Conservation (phyloP, 345 rosid species). For the Brassica incana region DNA sequence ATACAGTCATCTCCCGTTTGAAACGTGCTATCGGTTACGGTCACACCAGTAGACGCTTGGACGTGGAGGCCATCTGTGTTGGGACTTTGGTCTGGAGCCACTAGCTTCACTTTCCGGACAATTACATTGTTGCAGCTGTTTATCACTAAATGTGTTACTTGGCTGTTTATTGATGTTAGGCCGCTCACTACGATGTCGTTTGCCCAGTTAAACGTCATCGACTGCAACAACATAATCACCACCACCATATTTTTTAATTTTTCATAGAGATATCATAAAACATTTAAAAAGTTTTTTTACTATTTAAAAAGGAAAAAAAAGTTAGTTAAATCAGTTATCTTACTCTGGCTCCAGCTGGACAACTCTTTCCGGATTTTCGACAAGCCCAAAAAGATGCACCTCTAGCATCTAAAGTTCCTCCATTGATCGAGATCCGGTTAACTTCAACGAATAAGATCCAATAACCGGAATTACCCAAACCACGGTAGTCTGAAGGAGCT, state of each 20-base stretch:
- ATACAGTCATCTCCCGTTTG: neutral
- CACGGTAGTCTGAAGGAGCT: conserved; percentile 56
- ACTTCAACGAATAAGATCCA: conserved; percentile 59
- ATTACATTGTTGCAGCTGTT: conserved; percentile 45
- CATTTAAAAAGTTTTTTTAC: neutral
- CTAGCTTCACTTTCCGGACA: conserved; percentile 41
- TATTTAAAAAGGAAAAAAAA: neutral
- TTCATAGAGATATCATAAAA: neutral
- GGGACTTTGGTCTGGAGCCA: conserved; percentile 34
- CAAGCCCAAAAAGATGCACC: conserved; percentile 65
- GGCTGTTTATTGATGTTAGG: conserved; percentile 54
- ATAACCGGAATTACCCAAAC: conserved; percentile 48
- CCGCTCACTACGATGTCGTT: conserved; percentile 46
- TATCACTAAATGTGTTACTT: conserved; percentile 47
- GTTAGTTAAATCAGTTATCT: conserved; percentile 29
- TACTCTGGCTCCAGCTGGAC: conserved; percentile 68
- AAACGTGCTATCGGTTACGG: neutral
- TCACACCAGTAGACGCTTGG: neutral
- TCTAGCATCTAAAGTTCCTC: conserved; percentile 56
- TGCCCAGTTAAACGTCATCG: conserved; percentile 43
- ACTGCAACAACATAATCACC: conserved; percentile 34
- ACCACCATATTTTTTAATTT: neutral
- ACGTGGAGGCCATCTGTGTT: neutral
- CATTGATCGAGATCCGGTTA: conserved; percentile 44
- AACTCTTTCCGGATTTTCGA: conserved; percentile 48